Base-by-base conservation (phyloP, 345 rosid species). In the Gossypium longicalyx region DNA sequence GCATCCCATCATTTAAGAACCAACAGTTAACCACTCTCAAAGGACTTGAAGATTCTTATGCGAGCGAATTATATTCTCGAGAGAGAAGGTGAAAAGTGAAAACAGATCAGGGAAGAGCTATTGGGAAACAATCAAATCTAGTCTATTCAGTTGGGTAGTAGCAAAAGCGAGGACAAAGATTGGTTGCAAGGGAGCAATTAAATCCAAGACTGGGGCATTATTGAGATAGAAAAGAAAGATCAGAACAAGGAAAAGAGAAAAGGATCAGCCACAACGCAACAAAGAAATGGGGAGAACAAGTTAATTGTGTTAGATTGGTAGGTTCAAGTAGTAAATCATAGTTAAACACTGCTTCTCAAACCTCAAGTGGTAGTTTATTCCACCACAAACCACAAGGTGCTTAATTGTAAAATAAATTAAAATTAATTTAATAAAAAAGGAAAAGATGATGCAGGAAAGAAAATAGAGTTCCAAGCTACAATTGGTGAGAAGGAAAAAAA, bases 331-430 rank as follows among this genome's bases (percentile, higher is more conserved):
- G 29, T 19, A 65, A 44, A 44, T 19, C 52, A 44, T 65, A 10
- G 70, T 65, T 65, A 19, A 65, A 43, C 44, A 65, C 19, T 9
- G 1, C 9, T 19, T 44, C 45, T 12, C 53, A 66, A 66, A 20
- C 70, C 70, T 66, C 53, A 44, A 44, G 53, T 27, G n/a, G 34
- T 44, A 66, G 45, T 66, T 66, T 45, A 29, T 66, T 19, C 34
- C 70, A 44, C 11, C 53, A 19, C 17, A 43, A 64, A 44, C 9
- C 70, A 65, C 53, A 20, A 66, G 16, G 5, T 66, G 70, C 51
- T 65, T 66, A 44, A n/a, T 12, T 44, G 52, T 44, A 45, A 66
- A 44, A 12, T 17, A 64, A 45, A 2, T 60, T 64, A n/a, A 19
- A 61, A 6, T 61, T 15, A 29, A 13, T 65, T 65, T 43, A 43